Evolutionary conservation across 192 early-diverging fungal species (phyloP), one percentile per base, ranked within the genome.

Genomic region (Jimgerdemannia flammicorona): DNA sequence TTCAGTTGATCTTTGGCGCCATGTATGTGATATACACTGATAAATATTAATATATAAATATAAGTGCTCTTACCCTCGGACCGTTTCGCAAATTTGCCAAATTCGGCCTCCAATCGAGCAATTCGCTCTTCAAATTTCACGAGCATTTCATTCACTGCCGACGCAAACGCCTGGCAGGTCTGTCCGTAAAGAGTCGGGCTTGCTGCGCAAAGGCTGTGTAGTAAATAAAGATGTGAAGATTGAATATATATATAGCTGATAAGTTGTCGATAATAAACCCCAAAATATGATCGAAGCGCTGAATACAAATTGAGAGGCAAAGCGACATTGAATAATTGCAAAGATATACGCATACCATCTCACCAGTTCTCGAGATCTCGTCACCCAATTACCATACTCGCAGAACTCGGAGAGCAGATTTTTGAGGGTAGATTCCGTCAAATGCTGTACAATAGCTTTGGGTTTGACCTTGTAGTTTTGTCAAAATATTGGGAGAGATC

Each of bases 161-260:
- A 39, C 11, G 81, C 70, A 76, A 85, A 85, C 4, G 84, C 81
- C 59, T 85, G 84, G n/a, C 71, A 70, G 1, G 84, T 85, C 70
- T 80, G 78, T 10, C 84, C 84, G 74, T 80, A 82, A n/a, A 70
- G 39, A n/a, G 64, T 41, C 7, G 76, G 39, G 49, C 14, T 6
- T 42, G 71, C 9, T 11, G 4, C 17, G 19, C 20, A 44, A 71
- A 44, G 6, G 72, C 69, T 69, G 71, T 77, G 39, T 43, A 0
- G 3, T 3, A 43, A 72, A 64, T 49, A 20, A 63, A 72, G 63
- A 9, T 40, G 69, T 43, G 3, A 74, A 69, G 40, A 7, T 70
- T 70, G 40, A 43, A 64, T 29, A 29, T 29, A 29, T 29, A 29
- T 29, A 29, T 29, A 29, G 29, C 29, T 29, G 29, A 29, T 29